phyloP scores from a whole-genome alignment of 108 stramenopile species.

The Fistulifera pelliculosa region DNA sequence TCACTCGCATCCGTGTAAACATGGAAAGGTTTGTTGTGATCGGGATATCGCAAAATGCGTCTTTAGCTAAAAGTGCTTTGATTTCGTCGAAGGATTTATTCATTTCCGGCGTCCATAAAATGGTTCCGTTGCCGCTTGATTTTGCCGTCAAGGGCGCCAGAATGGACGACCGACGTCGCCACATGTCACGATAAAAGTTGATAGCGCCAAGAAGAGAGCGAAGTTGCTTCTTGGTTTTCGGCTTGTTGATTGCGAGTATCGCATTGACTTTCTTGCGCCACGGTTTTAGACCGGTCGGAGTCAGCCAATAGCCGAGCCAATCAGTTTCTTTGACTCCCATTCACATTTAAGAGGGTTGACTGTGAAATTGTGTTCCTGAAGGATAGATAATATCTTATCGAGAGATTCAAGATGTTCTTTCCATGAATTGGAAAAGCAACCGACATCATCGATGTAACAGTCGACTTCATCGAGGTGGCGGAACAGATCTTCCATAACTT shows the following conservation, averaged over 20 bases:
- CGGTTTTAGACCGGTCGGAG: constrained; percentile 29
- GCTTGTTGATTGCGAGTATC: constrained; percentile 17
- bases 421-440: constrained; percentile 20
- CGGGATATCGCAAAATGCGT: constrained; percentile 24
- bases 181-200: constrained; percentile 42
- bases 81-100: constrained; percentile 36
- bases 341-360: constrained; percentile 49
- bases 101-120: constrained; percentile 6
- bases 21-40: constrained; percentile 31
- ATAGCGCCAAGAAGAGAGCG: constrained; percentile 32
- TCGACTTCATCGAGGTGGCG: constrained; percentile 16
- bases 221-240: constrained; percentile 12
- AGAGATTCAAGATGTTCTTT: constrained; percentile 20
- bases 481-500: no score
- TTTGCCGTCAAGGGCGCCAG: constrained; percentile 26
- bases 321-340: constrained; percentile 36
- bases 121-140: constrained; percentile 3
- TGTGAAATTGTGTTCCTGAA: no score
- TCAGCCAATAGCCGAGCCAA: constrained; percentile 52
- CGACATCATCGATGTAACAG: constrained; percentile 41
- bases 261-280: constrained; percentile 40
- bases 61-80: constrained; percentile 28
- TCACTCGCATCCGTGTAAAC: constrained; percentile 39
- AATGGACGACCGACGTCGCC: constrained; percentile 29
- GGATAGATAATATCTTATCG: constrained; percentile 4